Conservation (phyloP, 2,329 filamentous ascomycete species). For the Trichoderma lentiforme region DNA sequence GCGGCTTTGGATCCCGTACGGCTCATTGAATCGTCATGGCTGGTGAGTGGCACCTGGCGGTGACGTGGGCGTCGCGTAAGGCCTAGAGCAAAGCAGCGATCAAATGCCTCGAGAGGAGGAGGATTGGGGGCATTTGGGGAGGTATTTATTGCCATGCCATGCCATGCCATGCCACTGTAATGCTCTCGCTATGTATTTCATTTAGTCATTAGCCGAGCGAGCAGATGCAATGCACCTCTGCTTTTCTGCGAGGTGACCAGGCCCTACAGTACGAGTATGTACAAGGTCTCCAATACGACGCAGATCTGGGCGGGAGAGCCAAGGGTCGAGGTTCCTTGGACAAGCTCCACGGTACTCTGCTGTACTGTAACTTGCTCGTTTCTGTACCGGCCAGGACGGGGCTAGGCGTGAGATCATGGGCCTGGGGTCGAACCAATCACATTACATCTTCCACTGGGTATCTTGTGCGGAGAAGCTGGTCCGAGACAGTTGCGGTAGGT, state of each 20-base stretch:
- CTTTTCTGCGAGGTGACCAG: neutral
- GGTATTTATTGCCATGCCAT: neutral
- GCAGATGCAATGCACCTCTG: neutral
- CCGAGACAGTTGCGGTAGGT: neutral
- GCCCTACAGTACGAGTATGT: neutral
- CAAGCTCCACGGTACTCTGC: neutral
- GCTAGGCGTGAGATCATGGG: neutral
- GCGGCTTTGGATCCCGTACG: constrained; percentile 2
- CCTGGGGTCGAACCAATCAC: neutral
- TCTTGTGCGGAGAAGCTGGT: constrained; percentile 11
- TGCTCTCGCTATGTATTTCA: neutral
- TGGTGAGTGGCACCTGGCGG: constrained; percentile 5
- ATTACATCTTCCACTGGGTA: neutral
- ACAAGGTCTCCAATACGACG: constrained; percentile 8
- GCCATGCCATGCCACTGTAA: neutral
- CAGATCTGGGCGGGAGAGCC: neutral
- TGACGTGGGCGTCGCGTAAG: constrained; percentile 19
- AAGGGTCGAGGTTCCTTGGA: neutral
- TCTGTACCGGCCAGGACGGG: neutral
- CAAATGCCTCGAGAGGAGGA: neutral
- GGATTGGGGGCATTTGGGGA: neutral
- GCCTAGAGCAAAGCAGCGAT: neutral
- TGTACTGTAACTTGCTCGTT: neutral
- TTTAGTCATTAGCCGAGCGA: neutral
- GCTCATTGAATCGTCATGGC: constrained; percentile 18